A percentile compares a stretch with the other conserved stretches of the same genome.
phyloP scores from a whole-genome alignment of 768 basidiomycete genomes.

The Pulveroboletus sp. region DNA sequence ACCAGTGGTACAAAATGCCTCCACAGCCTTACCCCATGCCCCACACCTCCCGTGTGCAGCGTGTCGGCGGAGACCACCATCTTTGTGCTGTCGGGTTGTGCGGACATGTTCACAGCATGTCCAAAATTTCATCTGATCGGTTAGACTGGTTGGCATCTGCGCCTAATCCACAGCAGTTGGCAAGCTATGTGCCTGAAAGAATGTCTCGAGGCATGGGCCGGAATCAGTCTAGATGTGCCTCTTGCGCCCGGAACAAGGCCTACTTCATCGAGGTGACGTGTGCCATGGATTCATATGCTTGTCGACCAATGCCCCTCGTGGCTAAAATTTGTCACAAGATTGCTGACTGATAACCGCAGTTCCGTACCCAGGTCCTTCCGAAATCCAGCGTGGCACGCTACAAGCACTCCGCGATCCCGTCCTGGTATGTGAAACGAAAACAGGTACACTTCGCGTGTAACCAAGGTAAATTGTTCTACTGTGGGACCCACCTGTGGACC shows the following conservation, averaged over 20 bases:
- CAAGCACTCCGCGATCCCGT: conserved; percentile 3
- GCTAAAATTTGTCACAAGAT: neutral
- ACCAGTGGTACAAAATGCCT: neutral
- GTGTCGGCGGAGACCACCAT: conserved; percentile 22
- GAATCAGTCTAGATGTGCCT: neutral
- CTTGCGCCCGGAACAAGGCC: conserved; percentile 7
- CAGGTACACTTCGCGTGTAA: conserved; percentile 1
- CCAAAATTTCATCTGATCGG: conserved; percentile 5
- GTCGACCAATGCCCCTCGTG: conserved; percentile 11
- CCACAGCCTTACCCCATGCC: conserved; percentile 28
- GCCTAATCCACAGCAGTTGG: conserved; percentile 6
- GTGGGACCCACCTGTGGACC: conserved; percentile 3
- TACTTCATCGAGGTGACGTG: neutral
- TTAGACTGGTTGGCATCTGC: conserved; percentile 1
- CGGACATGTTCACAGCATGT: conserved; percentile 14
- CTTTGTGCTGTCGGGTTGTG: conserved; percentile 19
- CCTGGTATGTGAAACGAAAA: conserved; percentile 9
- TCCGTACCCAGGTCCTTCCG: conserved; percentile 5
- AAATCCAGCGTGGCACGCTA: neutral
- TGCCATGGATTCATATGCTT: neutral
- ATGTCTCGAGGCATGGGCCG: neutral
- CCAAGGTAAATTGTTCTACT: neutral
- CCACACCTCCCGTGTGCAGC: conserved; percentile 19
- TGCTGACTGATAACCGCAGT: conserved; percentile 7
- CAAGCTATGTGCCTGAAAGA: conserved; percentile 17